Conservation (phyloP, 2,329 filamentous ascomycete genomes). For the Neofusicoccum kwambonambiense region DNA sequence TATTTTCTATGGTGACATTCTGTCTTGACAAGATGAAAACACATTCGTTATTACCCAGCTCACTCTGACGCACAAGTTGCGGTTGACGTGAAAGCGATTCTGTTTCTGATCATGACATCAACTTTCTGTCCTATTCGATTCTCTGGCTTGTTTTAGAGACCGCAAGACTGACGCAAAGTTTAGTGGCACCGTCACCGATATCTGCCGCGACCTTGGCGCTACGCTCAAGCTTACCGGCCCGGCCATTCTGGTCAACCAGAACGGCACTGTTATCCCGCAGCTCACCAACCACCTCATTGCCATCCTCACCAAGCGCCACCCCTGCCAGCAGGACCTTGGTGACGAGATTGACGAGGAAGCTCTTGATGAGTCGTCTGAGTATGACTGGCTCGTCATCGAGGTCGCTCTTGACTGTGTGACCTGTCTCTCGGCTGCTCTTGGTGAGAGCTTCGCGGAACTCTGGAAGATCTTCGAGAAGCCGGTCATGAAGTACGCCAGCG, state of each 20-base stretch:
- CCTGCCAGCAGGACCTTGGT: constrained; percentile 87
- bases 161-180: constrained; percentile 10
- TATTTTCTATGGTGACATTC: constrained; percentile 18
- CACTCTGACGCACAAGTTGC: constrained; percentile 89
- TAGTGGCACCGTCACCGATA: constrained; percentile 86
- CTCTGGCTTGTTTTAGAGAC: not conserved
- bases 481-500: constrained; percentile 82
- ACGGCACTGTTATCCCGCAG: constrained; percentile 65
- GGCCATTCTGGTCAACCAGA: constrained; percentile 71
- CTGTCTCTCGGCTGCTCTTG: constrained; percentile 78
- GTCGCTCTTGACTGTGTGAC: constrained; percentile 89
- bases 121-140: constrained; percentile 19
- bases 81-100: constrained; percentile 85
- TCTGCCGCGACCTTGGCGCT: constrained; percentile 89
- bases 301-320: constrained; percentile 86
- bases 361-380: constrained; percentile 78
- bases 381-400: constrained; percentile 96
- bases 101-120: constrained; percentile 55
- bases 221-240: constrained; percentile 90
- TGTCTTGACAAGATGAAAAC: constrained; percentile 64
- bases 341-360: constrained; percentile 70
- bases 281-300: constrained; percentile 72
- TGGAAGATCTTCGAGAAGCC: constrained; percentile 97
- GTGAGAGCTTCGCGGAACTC: constrained; percentile 75
- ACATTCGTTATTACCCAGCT: constrained; percentile 94